phyloP scores from a whole-genome alignment of 371 early-diverging fungal species.

The Mucor circinelloides region DNA sequence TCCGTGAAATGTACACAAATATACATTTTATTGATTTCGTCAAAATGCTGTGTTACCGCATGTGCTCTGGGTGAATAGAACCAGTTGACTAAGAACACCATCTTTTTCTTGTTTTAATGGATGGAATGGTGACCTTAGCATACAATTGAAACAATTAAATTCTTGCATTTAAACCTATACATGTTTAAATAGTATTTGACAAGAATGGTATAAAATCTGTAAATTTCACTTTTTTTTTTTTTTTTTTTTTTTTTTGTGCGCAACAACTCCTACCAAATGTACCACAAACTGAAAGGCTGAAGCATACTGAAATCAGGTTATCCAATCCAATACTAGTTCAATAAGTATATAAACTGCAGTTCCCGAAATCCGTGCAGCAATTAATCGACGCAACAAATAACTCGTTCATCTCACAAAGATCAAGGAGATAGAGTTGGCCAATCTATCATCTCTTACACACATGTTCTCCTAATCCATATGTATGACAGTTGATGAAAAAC shows the following conservation, averaged over 20 bases:
- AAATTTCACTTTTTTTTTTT: not conserved
- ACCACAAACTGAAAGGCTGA: not conserved
- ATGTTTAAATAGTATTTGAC: not conserved
- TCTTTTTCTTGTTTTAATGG: not conserved
- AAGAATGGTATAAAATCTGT: not conserved
- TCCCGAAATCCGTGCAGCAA: not conserved
- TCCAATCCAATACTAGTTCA: not conserved
- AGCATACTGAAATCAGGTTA: not conserved
- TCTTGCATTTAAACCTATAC: not conserved
- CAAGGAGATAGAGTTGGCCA: not conserved
- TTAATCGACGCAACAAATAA: not conserved
- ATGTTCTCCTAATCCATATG: not conserved
- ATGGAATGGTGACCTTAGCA: not conserved
- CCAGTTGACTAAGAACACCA: not conserved
- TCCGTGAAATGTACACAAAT: not conserved
- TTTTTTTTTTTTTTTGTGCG: not conserved
- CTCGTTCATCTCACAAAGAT: not conserved
- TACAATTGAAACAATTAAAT: not conserved
- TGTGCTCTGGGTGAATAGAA: not conserved
- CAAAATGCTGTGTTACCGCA: not conserved
- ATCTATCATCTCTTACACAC: not conserved
- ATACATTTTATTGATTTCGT: not conserved
- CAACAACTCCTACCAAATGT: not conserved
- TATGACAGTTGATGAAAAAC: not conserved
- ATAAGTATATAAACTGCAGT: not conserved